Evolutionary conservation across 2,329 filamentous ascomycete genomes (phyloP).

Genomic region (Paracoccidioides lutzii): DNA sequence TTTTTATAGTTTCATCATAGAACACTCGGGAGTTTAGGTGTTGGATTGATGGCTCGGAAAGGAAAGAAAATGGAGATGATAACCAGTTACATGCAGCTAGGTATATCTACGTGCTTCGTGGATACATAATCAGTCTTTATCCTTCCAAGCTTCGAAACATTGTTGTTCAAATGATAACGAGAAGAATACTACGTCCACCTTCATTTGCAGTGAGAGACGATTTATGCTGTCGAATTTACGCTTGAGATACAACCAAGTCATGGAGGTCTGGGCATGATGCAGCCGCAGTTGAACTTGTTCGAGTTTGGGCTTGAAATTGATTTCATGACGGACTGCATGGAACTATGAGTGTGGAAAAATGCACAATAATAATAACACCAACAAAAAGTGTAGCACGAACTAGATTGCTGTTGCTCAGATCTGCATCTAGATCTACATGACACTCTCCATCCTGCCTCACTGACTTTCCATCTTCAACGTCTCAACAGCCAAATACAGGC

Average conservation of each 20-base stretch:
- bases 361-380: background rate
- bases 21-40: background rate
- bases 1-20: background rate
- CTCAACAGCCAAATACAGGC: no score
- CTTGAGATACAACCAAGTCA: background rate
- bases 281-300: background rate
- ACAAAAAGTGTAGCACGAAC: background rate
- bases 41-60: background rate
- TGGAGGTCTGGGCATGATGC: background rate
- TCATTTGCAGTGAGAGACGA: background rate
- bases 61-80: background rate
- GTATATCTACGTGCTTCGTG: no score
- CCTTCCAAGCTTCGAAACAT: no score
- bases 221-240: background rate
- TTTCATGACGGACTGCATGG: background rate
- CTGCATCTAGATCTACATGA: no score
- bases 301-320: background rate
- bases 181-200: no score
- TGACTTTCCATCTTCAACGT: no score
- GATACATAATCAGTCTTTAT: no score
- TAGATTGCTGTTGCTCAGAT: no score
- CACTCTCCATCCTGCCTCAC: no score
- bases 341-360: background rate
- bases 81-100: no score
- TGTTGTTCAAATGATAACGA: no score